Evolutionary conservation across 116 monocot genomes (phyloP).

Genomic region (Papilionanthe hybrid): DNA sequence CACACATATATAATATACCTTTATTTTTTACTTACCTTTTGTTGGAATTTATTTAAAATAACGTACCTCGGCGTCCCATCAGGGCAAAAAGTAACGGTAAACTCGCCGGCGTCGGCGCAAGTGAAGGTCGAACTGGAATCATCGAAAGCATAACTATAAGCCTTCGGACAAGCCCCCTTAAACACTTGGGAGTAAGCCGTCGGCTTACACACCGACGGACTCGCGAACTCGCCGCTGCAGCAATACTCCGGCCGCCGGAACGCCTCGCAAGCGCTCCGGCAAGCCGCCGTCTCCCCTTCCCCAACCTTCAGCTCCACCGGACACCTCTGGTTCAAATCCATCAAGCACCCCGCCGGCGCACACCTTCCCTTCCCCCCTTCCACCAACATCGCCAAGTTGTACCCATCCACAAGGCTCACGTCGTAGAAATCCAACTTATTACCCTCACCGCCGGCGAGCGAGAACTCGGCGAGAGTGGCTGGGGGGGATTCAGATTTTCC

Average conservation of each 20-base stretch:
- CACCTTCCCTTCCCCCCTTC: constrained; percentile 37
- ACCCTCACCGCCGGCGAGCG: constrained; percentile 45
- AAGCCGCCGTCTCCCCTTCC: constrained; percentile 31
- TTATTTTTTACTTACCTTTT: no score
- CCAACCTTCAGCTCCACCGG: constrained; percentile 50
- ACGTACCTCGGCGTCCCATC: constrained; percentile 8
- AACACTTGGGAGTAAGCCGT: constrained; percentile 36
- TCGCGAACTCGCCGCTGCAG: constrained; percentile 68
- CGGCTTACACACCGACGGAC: constrained; percentile 56
- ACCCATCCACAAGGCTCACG: constrained; percentile 60
- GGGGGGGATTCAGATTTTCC: constrained; percentile 49
- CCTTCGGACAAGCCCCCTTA: constrained; percentile 39
- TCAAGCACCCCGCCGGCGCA: constrained; percentile 42
- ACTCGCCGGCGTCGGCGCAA: constrained; percentile 20
- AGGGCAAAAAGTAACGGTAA: constrained; percentile 44
- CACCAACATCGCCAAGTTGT: constrained; percentile 49
- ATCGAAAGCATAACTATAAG: constrained; percentile 52
- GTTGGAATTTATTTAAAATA: no score
- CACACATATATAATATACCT: no score
- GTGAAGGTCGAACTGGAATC: constrained; percentile 44
- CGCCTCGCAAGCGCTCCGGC: constrained; percentile 85
- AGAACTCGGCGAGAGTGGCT: constrained; percentile 80
- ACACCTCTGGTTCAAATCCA: constrained; percentile 49
- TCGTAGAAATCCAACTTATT: constrained; percentile 39
- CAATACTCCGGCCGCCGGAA: constrained; percentile 70